A percentile compares a stretch with the other conserved stretches of the same genome.
These are phyloP conservation scores for Aspergillus neoniger DNA, from an alignment of 2,329 filamentous ascomycete genomes.

Conservation along the genomic window DNA sequence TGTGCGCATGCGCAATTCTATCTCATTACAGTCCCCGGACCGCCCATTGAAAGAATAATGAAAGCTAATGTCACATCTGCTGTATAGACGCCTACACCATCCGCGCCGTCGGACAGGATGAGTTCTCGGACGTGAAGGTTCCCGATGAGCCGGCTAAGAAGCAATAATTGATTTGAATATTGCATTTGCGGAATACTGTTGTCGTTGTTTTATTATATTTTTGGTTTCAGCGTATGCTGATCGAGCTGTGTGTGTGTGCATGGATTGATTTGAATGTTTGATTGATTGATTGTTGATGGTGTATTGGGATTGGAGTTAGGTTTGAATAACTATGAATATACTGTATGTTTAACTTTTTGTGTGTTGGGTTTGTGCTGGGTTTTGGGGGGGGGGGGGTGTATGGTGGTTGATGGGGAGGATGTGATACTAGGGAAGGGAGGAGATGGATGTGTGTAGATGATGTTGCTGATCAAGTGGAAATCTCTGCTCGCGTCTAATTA, in stretches of 20 bases:
- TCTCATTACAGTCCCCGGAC: too few relatives aligned
- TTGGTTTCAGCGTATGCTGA: too few relatives aligned
- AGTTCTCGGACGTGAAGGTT: conserved; percentile 93
- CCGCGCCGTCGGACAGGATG: conserved; percentile 86
- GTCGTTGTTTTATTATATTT: too few relatives aligned
- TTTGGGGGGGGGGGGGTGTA: neutral
- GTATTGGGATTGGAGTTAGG: conserved; percentile 3
- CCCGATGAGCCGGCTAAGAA: conserved; percentile 65
- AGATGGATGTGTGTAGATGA: neutral
- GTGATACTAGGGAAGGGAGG: neutral
- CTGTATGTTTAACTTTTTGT: neutral
- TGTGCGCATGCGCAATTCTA: too few relatives aligned
- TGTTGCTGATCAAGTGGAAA: neutral
- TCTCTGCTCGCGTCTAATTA: neutral
- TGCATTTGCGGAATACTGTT: too few relatives aligned
- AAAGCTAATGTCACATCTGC: too few relatives aligned
- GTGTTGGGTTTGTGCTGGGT: neutral
- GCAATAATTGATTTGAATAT: conserved; percentile 21
- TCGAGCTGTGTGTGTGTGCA: too few relatives aligned
- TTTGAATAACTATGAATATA: neutral
- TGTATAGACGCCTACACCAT: conserved; percentile 69
- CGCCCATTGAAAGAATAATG: too few relatives aligned
- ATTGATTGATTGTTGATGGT: neutral
- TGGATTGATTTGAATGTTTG: neutral
- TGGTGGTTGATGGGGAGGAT: neutral